Base-by-base conservation (phyloP, 768 basidiomycete genomes). In the Leucocoprinus leucothites region DNA sequence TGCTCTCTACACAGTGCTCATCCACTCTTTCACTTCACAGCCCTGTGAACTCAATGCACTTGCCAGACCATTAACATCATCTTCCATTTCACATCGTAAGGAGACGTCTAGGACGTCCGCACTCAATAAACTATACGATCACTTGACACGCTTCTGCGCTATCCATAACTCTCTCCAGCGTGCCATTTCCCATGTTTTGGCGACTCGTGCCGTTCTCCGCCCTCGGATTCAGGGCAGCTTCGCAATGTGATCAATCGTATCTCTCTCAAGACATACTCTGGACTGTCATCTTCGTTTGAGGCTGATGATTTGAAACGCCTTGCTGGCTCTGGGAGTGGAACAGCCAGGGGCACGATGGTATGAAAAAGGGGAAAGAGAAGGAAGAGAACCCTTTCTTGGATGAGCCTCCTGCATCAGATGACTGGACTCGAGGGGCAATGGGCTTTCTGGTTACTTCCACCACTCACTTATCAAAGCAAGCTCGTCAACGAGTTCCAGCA, bases 301-400 rank as follows among this genome's bases (percentile, higher is more conserved):
- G 59, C 83, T n/a, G 80, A 85, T 47, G 91, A 91, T 63, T 73
- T 93, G 44, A 81, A 75, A 54, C 78, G 87, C 56, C 77, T 94
- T 92, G 91, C 69, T 93, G 91, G 91, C 57, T 93, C 14, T 92
- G 91, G 89, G 91, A 93, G 66, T 94, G 91, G 91, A 84, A 91
- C 63, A 78, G 80, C 3, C 67, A 78, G 42, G 58, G 73, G n/a
- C n/a, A n/a, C n/a, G n/a, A 35, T 4, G 47, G 45, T 2, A 49
- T 55, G 7, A 18, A 55, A 3, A 53, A 53, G 19, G 49, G 64
- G 1, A 52, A 46, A 1, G 65, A 73, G 5, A 81, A 82, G 11
- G 87, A 88, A 13, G 80, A 86, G 5, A 91, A 91, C 59, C 88
- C 88, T 28, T 89, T 91, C 76, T 70, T 89, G 62, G 69, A 79